Conservation (phyloP, 257 asterid genomes). For the Apocynum venetum region DNA sequence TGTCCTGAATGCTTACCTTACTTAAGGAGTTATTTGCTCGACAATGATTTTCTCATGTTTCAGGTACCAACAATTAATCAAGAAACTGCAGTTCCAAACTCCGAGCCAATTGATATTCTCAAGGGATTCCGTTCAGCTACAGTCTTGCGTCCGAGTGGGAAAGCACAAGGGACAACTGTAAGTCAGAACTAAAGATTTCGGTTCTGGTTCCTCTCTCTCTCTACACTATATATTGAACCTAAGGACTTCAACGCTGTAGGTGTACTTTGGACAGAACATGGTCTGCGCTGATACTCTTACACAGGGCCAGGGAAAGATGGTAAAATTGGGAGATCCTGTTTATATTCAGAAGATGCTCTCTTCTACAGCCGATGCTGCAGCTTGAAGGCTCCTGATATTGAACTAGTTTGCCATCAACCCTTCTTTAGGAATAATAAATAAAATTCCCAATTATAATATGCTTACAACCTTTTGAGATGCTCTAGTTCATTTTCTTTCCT, state of each 20-base stretch:
- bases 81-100: conserved; percentile 20
- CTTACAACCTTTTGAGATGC: background rate
- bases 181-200: background rate
- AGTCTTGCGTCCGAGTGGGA: conserved; percentile 39
- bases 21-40: background rate
- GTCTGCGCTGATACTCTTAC: conserved; percentile 29
- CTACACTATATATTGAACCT: background rate
- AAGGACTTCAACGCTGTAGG: conserved; percentile 26
- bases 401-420: background rate
- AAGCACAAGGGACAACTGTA: conserved; percentile 31
- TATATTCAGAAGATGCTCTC: conserved; percentile 27
- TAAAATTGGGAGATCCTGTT: conserved; percentile 44
- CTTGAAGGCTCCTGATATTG: background rate
- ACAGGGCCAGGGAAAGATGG: conserved; percentile 22
- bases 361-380: conserved; percentile 33
- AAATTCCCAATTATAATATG: background rate
- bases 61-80: conserved; percentile 59
- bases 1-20: background rate
- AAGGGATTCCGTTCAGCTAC: conserved; percentile 45
- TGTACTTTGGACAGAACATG: conserved; percentile 53
- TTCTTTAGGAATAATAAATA: background rate
- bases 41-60: background rate
- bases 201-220: background rate
- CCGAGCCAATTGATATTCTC: conserved; percentile 43
- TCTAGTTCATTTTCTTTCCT: background rate